Conservation (phyloP, 768 basidiomycete genomes). For the Boletellus ananiceps region DNA sequence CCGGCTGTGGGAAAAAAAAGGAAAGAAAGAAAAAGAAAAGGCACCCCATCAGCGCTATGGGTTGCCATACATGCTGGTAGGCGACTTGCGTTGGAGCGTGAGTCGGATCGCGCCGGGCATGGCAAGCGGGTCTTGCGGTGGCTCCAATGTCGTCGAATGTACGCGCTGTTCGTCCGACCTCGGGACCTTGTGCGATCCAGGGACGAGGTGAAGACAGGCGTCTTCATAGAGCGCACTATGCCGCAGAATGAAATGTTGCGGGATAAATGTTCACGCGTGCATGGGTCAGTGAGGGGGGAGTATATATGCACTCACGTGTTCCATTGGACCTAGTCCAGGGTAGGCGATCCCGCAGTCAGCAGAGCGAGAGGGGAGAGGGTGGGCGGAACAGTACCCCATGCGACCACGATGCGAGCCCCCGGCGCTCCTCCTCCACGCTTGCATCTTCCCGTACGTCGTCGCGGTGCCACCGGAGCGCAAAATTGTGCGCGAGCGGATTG, state of each 20-base stretch:
- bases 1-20: too few species aligned
- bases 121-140: slow-evolving; percentile 53
- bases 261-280: too few species aligned
- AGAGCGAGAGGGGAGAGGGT: background rate
- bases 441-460: slow-evolving; percentile 66
- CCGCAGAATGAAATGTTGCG: background rate
- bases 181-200: slow-evolving; percentile 56
- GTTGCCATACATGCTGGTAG: too few species aligned
- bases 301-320: slow-evolving; percentile 52
- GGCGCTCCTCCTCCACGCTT: slow-evolving; percentile 52
- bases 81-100: slow-evolving; percentile 46
- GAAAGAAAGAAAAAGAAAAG: too few species aligned
- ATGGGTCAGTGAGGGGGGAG: too few species aligned
- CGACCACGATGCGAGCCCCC: slow-evolving; percentile 55
- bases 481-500: slow-evolving; percentile 59
- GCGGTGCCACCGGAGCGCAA: slow-evolving; percentile 76
- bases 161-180: slow-evolving; percentile 55
- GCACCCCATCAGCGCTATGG: too few species aligned
- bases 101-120: slow-evolving; percentile 69
- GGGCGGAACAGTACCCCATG: slow-evolving; percentile 49
- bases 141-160: slow-evolving; percentile 45
- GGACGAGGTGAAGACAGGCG: slow-evolving; percentile 66
- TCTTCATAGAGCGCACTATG: slow-evolving; percentile 63
- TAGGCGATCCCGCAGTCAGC: slow-evolving; percentile 19
- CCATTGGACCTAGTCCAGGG: slow-evolving; percentile 86